Conservation (phyloP, 202 grass and related monocot species). For the Zoysia matrella region DNA sequence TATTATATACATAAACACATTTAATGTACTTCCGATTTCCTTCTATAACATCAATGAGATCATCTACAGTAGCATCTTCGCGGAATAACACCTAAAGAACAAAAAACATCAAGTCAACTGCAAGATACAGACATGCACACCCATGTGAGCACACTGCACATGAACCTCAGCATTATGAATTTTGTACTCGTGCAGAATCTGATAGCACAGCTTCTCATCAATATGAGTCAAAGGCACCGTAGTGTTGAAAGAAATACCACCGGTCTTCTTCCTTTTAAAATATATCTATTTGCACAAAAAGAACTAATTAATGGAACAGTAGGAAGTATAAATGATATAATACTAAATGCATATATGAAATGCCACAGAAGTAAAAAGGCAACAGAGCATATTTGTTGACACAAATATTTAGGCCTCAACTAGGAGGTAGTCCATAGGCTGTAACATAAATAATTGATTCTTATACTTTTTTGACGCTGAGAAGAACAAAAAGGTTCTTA, state of each 20-base stretch:
- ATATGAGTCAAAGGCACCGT: slow-evolving; percentile 83
- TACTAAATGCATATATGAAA: slow-evolving; percentile 11
- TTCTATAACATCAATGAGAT: slow-evolving; percentile 97
- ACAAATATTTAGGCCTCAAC: slow-evolving; percentile 19
- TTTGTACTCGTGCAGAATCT: slow-evolving; percentile 98
- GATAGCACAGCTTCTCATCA: slow-evolving; percentile 99
- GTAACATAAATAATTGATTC: background rate
- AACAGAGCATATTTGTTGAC: background rate
- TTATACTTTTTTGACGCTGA: too few relatives aligned
- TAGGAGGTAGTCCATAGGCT: slow-evolving; percentile 13
- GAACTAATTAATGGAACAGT: slow-evolving; percentile 11
- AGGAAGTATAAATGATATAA: slow-evolving; percentile 13
- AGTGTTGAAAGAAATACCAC: slow-evolving; percentile 96
- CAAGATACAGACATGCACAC: slow-evolving; percentile 5
- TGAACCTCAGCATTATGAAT: slow-evolving; percentile 97
- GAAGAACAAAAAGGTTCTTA: background rate
- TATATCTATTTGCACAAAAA: slow-evolving; percentile 76
- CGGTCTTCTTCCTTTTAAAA: slow-evolving; percentile 99
- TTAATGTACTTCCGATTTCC: slow-evolving; percentile 99
- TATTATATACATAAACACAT: slow-evolving; percentile 99
- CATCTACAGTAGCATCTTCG: slow-evolving; percentile 98
- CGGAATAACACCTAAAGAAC: slow-evolving; percentile 83
- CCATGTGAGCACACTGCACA: background rate
- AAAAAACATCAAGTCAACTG: slow-evolving; percentile 32
- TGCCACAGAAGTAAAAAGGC: slow-evolving; percentile 18